Evolutionary conservation across 2,329 filamentous ascomycete genomes (phyloP), one percentile per base, ranked within the genome.

Genomic region (Aplosporella prunicola): DNA sequence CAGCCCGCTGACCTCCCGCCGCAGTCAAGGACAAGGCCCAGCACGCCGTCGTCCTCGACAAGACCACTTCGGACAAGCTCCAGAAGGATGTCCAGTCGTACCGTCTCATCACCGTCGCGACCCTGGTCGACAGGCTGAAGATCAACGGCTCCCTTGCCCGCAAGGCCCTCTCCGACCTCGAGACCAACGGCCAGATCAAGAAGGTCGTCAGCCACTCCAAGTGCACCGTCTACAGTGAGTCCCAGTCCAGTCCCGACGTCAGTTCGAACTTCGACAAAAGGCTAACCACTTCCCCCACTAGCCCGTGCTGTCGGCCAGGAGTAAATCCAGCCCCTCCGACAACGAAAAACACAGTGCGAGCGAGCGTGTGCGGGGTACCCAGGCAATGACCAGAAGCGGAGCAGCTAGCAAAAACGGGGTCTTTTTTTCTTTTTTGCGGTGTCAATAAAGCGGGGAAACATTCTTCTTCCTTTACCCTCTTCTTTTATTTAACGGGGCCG

Each of bases 1-100:
- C 9, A 14, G 15, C n/a, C 20, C 30, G 34, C 39, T 41, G 49
- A 55, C 47, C 43, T 46, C 20, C 13, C 37, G 47, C 43, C 50
- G 74, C 68, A 87, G 91, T 98, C 77, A 98, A 98, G 91, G 91
- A 98, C 80, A 98, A 98, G 88, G 89, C 91, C 72, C 83, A 96
- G 70, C 91, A 98, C 80, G 85, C 84, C 69, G 91, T 98, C 71
- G 77, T 96, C 64, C 86, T 98, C 72, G 91, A 98, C 78, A 98
- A 98, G 81, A 65, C 75, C 71, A 94, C 82, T 64, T 83, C 82
- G 55, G 91, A 98, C 73, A 94, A 93, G 78, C 87, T 98, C 69
- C 83, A 94, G 78, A 98, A 98, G 78, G 91, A 98, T 79, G 93
- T 98, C 60, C 91, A 96, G 72, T 95, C 91, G 51, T 98, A 96